phyloP scores from a whole-genome alignment of 805 yeast species.

The Pichia pseudocactophila region DNA sequence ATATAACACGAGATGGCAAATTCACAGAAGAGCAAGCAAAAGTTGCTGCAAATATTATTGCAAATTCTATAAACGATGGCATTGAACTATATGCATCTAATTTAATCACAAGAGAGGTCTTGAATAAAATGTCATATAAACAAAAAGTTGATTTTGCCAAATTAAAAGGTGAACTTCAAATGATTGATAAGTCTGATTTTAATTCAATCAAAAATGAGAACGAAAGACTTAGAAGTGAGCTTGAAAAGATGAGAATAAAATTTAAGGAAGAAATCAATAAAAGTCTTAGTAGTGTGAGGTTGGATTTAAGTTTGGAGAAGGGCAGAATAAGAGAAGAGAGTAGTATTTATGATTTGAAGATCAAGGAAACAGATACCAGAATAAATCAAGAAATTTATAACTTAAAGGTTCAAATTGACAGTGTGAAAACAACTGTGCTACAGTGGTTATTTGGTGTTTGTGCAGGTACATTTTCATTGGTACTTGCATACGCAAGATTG shows the following conservation, averaged over 20 bases:
- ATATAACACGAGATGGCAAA: constrained; percentile 54
- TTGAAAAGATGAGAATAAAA: constrained; percentile 77
- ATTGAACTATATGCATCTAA: constrained; percentile 64
- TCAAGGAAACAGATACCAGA: constrained; percentile 89
- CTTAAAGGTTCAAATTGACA: constrained; percentile 90
- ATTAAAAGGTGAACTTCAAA: constrained; percentile 82
- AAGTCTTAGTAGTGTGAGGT: constrained; percentile 79
- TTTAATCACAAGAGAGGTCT: constrained; percentile 76
- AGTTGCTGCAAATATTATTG: constrained; percentile 64
- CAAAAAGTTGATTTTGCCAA: constrained; percentile 96
- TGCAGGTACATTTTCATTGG: constrained; percentile 94
- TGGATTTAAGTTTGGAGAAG: constrained; percentile 87
- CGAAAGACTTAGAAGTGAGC: constrained; percentile 72
- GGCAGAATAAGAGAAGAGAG: constrained; percentile 93
- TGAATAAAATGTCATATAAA: constrained; percentile 81
- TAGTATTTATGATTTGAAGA: constrained; percentile 84
- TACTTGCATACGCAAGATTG: constrained; percentile 83
- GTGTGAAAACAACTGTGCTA: constrained; percentile 92
- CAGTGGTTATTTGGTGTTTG: constrained; percentile 98
- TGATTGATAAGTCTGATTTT: constrained; percentile 80
- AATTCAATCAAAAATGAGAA: constrained; percentile 77
- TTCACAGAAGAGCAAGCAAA: constrained; percentile 71
- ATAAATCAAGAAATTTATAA: constrained; percentile 93
- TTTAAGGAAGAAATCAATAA: constrained; percentile 88
- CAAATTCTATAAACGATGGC: constrained; percentile 72